Evolutionary conservation across 2,329 filamentous ascomycete species (phyloP), one percentile per base, ranked within the genome.

Genomic region (Grosmannia serpens): DNA sequence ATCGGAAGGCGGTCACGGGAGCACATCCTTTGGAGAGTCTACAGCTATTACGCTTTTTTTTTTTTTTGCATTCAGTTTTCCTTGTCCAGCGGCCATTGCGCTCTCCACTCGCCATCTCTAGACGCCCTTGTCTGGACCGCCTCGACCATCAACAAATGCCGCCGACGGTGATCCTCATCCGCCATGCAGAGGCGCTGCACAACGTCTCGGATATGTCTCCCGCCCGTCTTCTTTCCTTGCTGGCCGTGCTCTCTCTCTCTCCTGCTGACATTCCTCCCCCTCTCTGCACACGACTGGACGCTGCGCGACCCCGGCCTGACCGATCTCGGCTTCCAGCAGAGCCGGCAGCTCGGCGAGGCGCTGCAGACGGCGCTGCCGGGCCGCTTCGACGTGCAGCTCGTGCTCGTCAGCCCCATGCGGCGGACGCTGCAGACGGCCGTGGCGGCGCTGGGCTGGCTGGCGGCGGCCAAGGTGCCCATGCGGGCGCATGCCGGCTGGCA

Each of bases 121-220:
- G 10, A 26, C 33, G 33, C 13, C 3, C 9, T 13, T 9, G n/a
- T 20, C 46, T 26, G 5, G n/a, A 6, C 38, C 38, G 6, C 10
- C 11, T 27, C 54, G 15, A 56, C 31, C 38, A n/a, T 1, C 38
- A 17, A 51, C 61, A 26, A 4, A 82, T 83, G 80, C 67, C 79
- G 56, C 79, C 79, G 1, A 80, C 74, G 0, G 65, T 96, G 60
- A 88, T 97, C 64, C 77, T 97, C 67, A 86, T 96, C 67, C 88
- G 92, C 65, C 92, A 97, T 78, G 92, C 89, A 20, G 89, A 97
- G 71, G 80, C 76, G 10, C 66, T 75, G n/a, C 80, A 83, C 67
- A 83, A 83, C 60, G 70, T 73, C 17, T 66, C 71, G 55, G 69
- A 81, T 81, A 73, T 72, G 78, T 47, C 20, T 50, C 11, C 46